Base-by-base conservation (phyloP, 306 rosid genomes). In the Quercus berberidifolia region DNA sequence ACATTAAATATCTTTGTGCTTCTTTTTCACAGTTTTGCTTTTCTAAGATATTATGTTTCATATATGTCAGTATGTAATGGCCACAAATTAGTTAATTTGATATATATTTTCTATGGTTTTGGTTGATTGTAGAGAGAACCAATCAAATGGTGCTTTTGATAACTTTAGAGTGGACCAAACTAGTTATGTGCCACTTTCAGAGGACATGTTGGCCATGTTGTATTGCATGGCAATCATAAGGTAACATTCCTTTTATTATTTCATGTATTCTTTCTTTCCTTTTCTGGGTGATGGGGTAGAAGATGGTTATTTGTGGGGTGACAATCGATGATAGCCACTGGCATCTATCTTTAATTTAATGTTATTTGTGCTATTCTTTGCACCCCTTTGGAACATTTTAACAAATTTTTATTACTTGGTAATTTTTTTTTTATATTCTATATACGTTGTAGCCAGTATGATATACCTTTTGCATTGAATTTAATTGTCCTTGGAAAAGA, bases 161-260 rank as follows among this genome's bases (percentile, higher is more conserved):
- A 74, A 64, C 57, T 71, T 68, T 72, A 69, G 84, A 72, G 87
- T 23, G 59, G 90, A 81, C 46, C 81, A 60, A 38, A 55, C 75
- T 4, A 71, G 52, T 56, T 85, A 72, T 12, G 89, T 65, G 79
- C 80, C 81, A 62, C 86, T 90, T 71, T 90, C 98, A 6, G 99
- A 93, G 54, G 93, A 90, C 80, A 83, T 88, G 82, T 86, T 96
- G 30, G 82, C 94, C 23, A 87, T 90, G 92, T 74, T 96, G 75
- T 90, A 96, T 85, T 86, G 91, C 84, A 89, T 91, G 94, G 86
- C 98, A 58, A 86, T 89, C 76, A 81, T 90, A 85, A 93, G 98
- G 98, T 93, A 52, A 80, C 82, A 7, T 55, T 77, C 69, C 72
- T 57, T 85, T 51, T 43, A 10, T 77, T 20, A 25, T 62, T 38